These are phyloP conservation scores for Macroventuria anomochaeta DNA, from an alignment of 2,329 filamentous ascomycete genomes.

Conservation along the genomic window DNA sequence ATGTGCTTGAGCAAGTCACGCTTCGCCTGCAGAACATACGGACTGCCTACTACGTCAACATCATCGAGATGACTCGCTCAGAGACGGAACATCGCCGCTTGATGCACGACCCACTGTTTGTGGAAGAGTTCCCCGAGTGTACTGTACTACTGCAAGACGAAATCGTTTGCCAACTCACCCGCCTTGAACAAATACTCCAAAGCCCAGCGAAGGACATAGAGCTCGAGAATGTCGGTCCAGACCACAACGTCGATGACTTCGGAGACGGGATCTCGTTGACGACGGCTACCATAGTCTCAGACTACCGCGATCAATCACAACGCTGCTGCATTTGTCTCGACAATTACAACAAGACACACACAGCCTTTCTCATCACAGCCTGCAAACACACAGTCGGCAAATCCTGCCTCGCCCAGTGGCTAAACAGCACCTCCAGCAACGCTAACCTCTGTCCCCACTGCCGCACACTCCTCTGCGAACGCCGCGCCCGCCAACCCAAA, in stretches of 20 bases:
- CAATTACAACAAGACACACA: constrained; percentile 6
- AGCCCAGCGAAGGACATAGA: constrained; percentile 1
- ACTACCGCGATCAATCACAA: not conserved
- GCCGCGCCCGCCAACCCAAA: constrained; percentile 4
- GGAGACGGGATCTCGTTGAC: constrained; percentile 1
- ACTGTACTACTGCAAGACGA: not conserved
- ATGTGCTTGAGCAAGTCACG: not conserved
- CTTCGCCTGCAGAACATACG: constrained; percentile 6
- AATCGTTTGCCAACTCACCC: not conserved
- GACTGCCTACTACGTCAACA: constrained; percentile 1
- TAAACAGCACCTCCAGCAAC: constrained; percentile 19
- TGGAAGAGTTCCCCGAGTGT: not conserved
- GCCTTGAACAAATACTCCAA: not conserved
- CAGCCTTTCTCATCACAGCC: constrained; percentile 12
- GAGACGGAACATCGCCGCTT: not conserved
- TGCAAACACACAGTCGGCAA: constrained; percentile 22
- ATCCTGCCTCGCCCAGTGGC: constrained; percentile 17
- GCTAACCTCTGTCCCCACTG: constrained; percentile 23
- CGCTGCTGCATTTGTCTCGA: constrained; percentile 23
- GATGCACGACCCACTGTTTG: not conserved
- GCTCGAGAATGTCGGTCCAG: constrained; percentile 18
- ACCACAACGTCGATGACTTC: constrained; percentile 18
- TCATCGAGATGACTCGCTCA: constrained; percentile 1
- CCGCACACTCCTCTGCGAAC: constrained; percentile 16
- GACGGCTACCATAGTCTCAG: not conserved